phyloP scores from a whole-genome alignment of 2,329 filamentous ascomycete species.

The Colletotrichum australisinense region DNA sequence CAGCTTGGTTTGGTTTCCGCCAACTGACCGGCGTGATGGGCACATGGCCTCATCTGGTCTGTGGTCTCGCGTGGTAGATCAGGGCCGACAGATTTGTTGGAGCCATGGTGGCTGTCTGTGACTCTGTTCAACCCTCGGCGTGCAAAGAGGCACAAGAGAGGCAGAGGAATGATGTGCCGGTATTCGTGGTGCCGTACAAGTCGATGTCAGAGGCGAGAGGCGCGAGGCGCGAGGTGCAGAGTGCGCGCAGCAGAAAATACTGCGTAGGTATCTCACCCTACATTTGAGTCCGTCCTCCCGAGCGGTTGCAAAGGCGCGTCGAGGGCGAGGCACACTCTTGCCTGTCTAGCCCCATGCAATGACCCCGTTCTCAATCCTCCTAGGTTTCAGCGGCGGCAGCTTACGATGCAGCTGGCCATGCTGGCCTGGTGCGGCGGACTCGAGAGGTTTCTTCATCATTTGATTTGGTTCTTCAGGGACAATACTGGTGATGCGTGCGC shows the following conservation, averaged over 20 bases:
- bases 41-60: constrained; percentile 32
- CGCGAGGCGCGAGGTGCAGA: not conserved
- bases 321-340: constrained; percentile 11
- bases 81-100: constrained; percentile 27
- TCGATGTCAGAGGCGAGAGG: not conserved
- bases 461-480: not conserved
- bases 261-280: not conserved
- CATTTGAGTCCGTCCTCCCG: constrained; percentile 1
- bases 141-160: not conserved
- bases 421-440: not conserved
- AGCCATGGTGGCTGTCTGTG: not conserved
- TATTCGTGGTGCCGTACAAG: not conserved
- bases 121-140: not conserved
- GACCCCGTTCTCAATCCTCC: constrained; percentile 21
- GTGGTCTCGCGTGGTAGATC: constrained; percentile 33
- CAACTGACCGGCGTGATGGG: constrained; percentile 21
- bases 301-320: not conserved
- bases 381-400: constrained; percentile 32
- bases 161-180: not conserved
- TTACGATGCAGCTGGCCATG: constrained; percentile 25
- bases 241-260: not conserved
- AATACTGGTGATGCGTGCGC: not conserved
- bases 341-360: constrained; percentile 32
- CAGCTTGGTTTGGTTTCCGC: not conserved
- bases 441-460: not conserved